These are phyloP conservation scores for Penicillium sp. DNA, from an alignment of 2,329 filamentous ascomycete genomes.

Conservation along the genomic window DNA sequence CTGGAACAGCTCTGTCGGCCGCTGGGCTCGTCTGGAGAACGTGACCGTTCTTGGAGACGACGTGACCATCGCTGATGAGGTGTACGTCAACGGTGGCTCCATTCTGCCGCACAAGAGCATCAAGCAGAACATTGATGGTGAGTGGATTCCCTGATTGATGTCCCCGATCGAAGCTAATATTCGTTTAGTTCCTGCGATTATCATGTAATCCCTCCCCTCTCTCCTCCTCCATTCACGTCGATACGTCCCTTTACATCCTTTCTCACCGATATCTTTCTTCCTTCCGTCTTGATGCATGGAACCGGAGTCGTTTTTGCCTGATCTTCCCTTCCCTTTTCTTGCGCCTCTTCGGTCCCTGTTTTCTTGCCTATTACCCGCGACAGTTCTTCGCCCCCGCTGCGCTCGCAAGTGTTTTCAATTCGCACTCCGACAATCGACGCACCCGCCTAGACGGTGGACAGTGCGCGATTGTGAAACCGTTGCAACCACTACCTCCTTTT, in stretches of 20 bases:
- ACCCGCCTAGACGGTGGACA: constrained; percentile 35
- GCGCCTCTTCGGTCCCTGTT: constrained; percentile 12
- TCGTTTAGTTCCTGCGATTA: constrained; percentile 46
- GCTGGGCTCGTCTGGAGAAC: constrained; percentile 95
- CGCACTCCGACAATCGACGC: constrained; percentile 17
- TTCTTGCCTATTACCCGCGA: constrained; percentile 18
- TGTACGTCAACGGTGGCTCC: constrained; percentile 96
- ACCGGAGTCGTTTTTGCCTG: constrained; percentile 37
- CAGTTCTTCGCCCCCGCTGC: constrained; percentile 17
- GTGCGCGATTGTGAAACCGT: constrained; percentile 19
- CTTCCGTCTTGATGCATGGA: constrained; percentile 35
- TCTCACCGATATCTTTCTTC: constrained; percentile 26
- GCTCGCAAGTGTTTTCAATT: constrained; percentile 15
- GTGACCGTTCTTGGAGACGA: constrained; percentile 97
- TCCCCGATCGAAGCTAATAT: constrained; percentile 9
- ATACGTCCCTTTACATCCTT: constrained; percentile 25
- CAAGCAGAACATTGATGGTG: constrained; percentile 91
- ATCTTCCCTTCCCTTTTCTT: constrained; percentile 25
- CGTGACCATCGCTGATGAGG: constrained; percentile 95
- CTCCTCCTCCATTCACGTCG: constrained; percentile 25
- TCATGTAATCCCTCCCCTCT: constrained; percentile 43
- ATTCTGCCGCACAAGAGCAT: constrained; percentile 98
- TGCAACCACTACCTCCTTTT: constrained; percentile 23
- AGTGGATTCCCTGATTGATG: constrained; percentile 26
- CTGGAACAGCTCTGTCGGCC: constrained; percentile 95